Base-by-base conservation (phyloP, 1,284 basidiomycete species). In the Singerocomus inundabilis region DNA sequence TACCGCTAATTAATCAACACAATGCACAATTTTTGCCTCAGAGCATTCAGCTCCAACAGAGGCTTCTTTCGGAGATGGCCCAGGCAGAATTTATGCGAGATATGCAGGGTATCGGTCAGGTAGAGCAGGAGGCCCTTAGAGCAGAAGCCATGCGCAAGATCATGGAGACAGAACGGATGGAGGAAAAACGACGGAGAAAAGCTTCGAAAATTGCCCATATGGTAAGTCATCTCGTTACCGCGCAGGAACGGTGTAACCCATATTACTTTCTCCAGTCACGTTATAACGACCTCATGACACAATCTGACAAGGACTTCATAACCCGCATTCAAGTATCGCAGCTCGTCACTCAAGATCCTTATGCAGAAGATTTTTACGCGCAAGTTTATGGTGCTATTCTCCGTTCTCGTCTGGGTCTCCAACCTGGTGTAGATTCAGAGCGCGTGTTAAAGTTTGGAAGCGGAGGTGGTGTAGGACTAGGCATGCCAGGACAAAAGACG, bases 251-350 rank as follows among this genome's bases (percentile, higher is more conserved):
- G 13, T 42, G 24, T 44, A 16, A 48, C 21, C 13, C 8, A 33
- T 16, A 47, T 37, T 5, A 1, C 30, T 21, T 16, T 44, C 33
- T 52, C n/a, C 46, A 97, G 94, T 83, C 93, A 48, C 87, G 90
- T 58, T 94, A 97, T 72, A 99, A 99, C 68, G 95, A 98, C 67
- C 79, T 98, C 48, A 99, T 99, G 97, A 93, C 91, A 0, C 91
- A 94, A 69, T 96, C 93, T 13, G 97, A 99, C 78, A 99, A 99
- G 74, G 97, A 99, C 67, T 99, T 99, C 68, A 99, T 99, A 71
- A 99, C 97, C 21, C 87, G 97, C 34, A 99, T 99, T 53, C 97
- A 99, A 72, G 92, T 99, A 40, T 98, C 94, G 1, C 96, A 99
- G 66, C 85, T 99, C 29, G 93, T 98, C 42, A 92, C 93, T 2